Evolutionary conservation across 2,329 filamentous ascomycete genomes (phyloP).

Genomic region (Botrytis cinerea): DNA sequence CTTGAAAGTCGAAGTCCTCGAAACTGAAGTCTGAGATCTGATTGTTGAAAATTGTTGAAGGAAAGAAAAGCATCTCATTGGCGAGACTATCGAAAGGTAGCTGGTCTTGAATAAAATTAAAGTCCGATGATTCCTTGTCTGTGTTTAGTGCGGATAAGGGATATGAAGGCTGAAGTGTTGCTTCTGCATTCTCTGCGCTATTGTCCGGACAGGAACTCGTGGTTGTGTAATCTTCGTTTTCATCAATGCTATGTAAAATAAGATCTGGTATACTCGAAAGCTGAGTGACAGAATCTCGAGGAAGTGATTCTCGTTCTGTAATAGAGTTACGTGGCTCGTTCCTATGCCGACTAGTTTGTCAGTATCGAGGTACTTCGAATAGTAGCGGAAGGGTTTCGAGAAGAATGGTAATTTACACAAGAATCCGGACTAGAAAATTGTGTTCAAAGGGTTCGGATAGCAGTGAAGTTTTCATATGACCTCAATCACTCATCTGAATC

Average conservation of each 20-base stretch:
- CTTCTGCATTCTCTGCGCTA: not conserved
- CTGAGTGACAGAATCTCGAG: not conserved
- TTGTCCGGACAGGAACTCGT: not conserved
- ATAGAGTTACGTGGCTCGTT: not conserved
- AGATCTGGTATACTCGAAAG: not conserved
- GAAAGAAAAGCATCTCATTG: not conserved
- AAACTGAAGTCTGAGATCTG: not conserved
- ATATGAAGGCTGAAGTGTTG: not conserved
- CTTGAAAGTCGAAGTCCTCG: not conserved
- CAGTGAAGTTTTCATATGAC: no score
- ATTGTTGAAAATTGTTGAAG: not conserved
- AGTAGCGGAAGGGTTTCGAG: not conserved
- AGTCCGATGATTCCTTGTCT: not conserved
- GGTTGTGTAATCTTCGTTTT: not conserved
- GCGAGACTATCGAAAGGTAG: not conserved
- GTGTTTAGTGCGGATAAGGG: not conserved
- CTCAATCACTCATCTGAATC: not conserved
- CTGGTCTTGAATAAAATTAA: not conserved
- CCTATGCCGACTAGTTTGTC: not conserved
- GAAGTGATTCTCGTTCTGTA: not conserved
- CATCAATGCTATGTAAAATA: not conserved
- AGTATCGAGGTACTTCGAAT: not conserved
- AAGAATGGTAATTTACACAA: no score
- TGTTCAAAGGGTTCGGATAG: no score
- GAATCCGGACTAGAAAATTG: not conserved